Base-by-base conservation (phyloP, 2,329 filamentous ascomycete species). In the Exophiala sp. region DNA sequence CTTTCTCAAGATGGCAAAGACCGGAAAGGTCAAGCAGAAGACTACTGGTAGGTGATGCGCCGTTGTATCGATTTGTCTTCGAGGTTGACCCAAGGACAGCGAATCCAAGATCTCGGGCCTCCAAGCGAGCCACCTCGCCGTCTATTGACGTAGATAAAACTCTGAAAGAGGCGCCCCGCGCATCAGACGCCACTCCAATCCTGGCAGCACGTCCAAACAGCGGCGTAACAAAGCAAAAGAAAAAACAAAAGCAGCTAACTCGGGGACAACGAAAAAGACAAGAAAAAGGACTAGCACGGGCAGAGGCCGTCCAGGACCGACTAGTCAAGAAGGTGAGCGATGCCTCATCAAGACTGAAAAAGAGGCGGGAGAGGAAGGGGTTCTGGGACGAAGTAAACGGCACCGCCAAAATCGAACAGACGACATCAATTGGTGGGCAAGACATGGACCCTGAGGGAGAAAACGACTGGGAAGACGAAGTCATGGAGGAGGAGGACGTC, bases 41-140 rank as follows among this genome's bases (percentile, higher is more conserved):
- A 10, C 52, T 21, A 51, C 41, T 29, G 44, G 52, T 55, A 21
- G 14, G 35, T n/a, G 3, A 6, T 2, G 1, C 23, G 14, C 14
- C 5, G 21, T 7, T 39, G 16, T 16, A 4, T 39, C 13, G 14
- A 16, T 8, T 24, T 24, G 10, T 19, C 5, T 24, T 41, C 18
- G 8, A 38, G 11, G 7, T 21, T 41, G 38, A 41, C 22, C 13
- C 9, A 9, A 13, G 13, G n/a, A 35, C 53, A 81, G 77, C 71
- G 51, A 68, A 72, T 42, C 76, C 77, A 13, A 77, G 77, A 61
- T 81, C 80, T 43, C 78, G 80, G 49, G 78, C 79, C 48, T 77
- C 78, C 30, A 74, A 78, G 56, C 73, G 80, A 59, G 78, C 73
- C 54, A 71, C 68, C 46, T 79, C 77, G 4, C 79, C 79, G 16